Base-by-base conservation (phyloP, 2,329 filamentous ascomycete species). In the Ophiostoma quercus region DNA sequence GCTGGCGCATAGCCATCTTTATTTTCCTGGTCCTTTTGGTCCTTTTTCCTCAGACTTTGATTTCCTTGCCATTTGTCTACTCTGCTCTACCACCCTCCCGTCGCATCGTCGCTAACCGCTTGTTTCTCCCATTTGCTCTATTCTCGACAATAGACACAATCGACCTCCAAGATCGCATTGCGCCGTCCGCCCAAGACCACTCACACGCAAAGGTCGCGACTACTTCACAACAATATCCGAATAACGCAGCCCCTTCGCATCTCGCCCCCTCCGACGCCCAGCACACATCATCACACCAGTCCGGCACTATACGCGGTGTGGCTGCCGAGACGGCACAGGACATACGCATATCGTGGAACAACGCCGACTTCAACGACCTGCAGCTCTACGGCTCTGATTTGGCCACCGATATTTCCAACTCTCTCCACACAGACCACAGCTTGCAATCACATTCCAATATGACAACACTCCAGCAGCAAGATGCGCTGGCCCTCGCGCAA, bases 111-210 rank as follows among this genome's bases (percentile, higher is more conserved):
- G 67, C 72, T 71, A 70, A 73, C 71, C 71, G 72, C 66, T 67
- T 51, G 66, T 72, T 73, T 65, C 34, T 39, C 34, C 22, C 34
- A 37, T 37, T 65, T 63, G 25, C 19, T 63, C 57, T 34, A 16
- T 34, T 34, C 25, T 39, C 22, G n/a, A 67, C 68, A 72, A 67
- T 71, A 96, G 94, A 98, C 83, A 96, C 94, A 73, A 91, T 97
- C 81, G 95, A 98, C 82, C 88, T 98, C 68, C 95, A 98, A 85
- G 88, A 92, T 80, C 91, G 88, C 77, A 83, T 89, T 76, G 84
- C 90, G 71, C 92, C 93, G 43, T 95, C 94, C 65, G 92, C 94
- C 54, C 86, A 96, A 82, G 90, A 94, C 78, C 93, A 96, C 79
- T 83, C 85, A 74, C 85, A 87, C 76, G 82, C 82, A 69, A 78